phyloP scores from a whole-genome alignment of 2,329 filamentous ascomycete species.

The Pestalotiopsis fici region DNA sequence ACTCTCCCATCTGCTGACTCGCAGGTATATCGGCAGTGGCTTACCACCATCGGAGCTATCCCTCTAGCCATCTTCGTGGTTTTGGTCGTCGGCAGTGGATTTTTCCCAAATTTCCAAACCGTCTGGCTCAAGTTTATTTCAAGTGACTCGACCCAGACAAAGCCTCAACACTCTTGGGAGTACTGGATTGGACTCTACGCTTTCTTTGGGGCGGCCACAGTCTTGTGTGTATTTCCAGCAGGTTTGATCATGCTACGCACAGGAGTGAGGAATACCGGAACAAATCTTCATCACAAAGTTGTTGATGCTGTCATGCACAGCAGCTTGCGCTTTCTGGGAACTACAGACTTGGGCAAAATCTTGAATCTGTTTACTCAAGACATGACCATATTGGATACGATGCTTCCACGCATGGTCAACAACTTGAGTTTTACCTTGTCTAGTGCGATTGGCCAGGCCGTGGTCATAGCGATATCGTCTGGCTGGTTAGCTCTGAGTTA shows the following conservation, averaged over 20 bases:
- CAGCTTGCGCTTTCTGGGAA: constrained; percentile 38
- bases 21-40: constrained; percentile 35
- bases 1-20: constrained; percentile 17
- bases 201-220: constrained; percentile 12
- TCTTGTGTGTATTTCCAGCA: constrained; percentile 13
- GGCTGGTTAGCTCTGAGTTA: constrained; percentile 50
- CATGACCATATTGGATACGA: constrained; percentile 39
- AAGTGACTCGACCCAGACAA: constrained; percentile 19
- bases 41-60: constrained; percentile 23
- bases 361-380: constrained; percentile 49
- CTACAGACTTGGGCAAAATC: constrained; percentile 40
- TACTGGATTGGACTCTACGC: constrained; percentile 34
- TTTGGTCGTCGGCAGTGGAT: constrained; percentile 23
- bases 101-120: constrained; percentile 27
- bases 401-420: constrained; percentile 34
- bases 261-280: not conserved
- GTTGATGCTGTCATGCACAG: not conserved
- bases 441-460: constrained; percentile 41
- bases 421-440: constrained; percentile 28
- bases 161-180: constrained; percentile 15
- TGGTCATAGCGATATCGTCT: constrained; percentile 43
- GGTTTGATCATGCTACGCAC: not conserved
- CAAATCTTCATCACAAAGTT: not conserved
- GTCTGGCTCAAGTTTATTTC: constrained; percentile 46
- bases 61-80: constrained; percentile 20